A percentile compares a stretch with the other conserved stretches of the same genome.
Conservation (phyloP, 208 protist species). For the Phytomonas sp. region DNA sequence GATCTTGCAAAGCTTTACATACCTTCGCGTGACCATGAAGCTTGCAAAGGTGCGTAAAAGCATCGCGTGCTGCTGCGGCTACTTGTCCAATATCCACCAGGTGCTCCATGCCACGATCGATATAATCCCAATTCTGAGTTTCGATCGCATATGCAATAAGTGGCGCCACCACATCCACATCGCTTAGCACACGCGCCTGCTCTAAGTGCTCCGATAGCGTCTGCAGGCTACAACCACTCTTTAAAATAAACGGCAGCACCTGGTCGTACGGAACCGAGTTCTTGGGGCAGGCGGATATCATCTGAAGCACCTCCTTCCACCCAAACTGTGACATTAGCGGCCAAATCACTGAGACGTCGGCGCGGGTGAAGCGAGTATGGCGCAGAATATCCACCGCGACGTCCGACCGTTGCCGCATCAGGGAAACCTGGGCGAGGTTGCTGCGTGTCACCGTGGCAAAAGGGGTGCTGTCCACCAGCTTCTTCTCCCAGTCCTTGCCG, state of each 20-base stretch:
- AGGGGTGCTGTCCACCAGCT: conserved; percentile 64
- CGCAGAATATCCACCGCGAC: conserved; percentile 77
- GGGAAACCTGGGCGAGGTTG: conserved; percentile 68
- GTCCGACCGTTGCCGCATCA: conserved; percentile 55
- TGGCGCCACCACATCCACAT: conserved; percentile 79
- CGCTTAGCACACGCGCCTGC: conserved; percentile 73
- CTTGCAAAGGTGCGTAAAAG: conserved; percentile 65
- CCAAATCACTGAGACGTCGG: conserved; percentile 62
- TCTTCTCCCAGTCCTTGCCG: conserved; percentile 60
- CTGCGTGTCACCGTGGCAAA: conserved; percentile 76
- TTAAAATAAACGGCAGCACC: conserved; percentile 62
- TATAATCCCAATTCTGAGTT: conserved; percentile 65
- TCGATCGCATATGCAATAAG: conserved; percentile 71
- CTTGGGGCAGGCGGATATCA: conserved; percentile 83
- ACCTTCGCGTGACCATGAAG: conserved; percentile 59
- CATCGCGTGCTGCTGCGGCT: conserved; percentile 42
- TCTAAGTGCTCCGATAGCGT: conserved; percentile 78
- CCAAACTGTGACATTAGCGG: conserved; percentile 62
- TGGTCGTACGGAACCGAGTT: conserved; percentile 68
- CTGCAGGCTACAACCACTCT: conserved; percentile 70
- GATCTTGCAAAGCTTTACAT: conserved; percentile 43
- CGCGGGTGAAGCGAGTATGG: conserved; percentile 42
- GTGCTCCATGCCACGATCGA: conserved; percentile 69
- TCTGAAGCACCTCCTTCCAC: conserved; percentile 72
- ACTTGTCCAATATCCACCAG: conserved; percentile 83